Evolutionary conservation across 208 protist species (phyloP).

Genomic region (Leptomonas pyrrhocoris): DNA sequence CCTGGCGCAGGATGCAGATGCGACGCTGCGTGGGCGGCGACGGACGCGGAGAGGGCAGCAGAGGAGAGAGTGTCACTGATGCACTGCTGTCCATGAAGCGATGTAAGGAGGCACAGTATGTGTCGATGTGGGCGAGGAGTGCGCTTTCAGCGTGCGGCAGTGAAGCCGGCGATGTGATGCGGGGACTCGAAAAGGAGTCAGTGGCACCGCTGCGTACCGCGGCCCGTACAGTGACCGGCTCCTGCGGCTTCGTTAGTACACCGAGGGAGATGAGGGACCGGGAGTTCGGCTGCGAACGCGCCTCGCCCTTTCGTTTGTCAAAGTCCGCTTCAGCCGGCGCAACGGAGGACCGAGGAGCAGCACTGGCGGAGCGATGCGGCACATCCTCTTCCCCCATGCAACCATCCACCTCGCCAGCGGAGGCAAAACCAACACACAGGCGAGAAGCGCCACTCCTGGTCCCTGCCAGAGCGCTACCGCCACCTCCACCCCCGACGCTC

Average conservation of each 20-base stretch:
- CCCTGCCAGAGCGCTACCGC: not conserved
- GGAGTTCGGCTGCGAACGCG: not conserved
- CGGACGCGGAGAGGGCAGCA: constrained; percentile 1
- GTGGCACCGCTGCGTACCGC: not conserved
- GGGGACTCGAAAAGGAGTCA: not conserved
- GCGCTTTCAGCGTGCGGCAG: not conserved
- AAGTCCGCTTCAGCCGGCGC: not conserved
- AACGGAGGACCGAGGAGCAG: not conserved
- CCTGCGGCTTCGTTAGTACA: too few species aligned
- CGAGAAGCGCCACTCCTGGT: not conserved
- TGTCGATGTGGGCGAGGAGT: constrained; percentile 5
- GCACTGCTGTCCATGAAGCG: constrained; percentile 1
- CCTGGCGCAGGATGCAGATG: constrained; percentile 51
- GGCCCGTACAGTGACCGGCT: not conserved
- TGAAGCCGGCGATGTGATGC: not conserved
- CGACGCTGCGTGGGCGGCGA: constrained; percentile 33
- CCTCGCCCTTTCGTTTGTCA: not conserved
- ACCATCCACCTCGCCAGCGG: constrained; percentile 6
- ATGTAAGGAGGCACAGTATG: constrained; percentile 5
- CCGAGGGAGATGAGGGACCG: not conserved
- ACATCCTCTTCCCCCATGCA: not conserved
- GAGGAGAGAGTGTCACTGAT: not conserved
- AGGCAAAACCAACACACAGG: not conserved
- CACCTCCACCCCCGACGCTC: too few species aligned
- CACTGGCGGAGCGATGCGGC: not conserved